Conservation (phyloP, 2,329 filamentous ascomycete genomes). For the Fusarium cyanostomum region DNA sequence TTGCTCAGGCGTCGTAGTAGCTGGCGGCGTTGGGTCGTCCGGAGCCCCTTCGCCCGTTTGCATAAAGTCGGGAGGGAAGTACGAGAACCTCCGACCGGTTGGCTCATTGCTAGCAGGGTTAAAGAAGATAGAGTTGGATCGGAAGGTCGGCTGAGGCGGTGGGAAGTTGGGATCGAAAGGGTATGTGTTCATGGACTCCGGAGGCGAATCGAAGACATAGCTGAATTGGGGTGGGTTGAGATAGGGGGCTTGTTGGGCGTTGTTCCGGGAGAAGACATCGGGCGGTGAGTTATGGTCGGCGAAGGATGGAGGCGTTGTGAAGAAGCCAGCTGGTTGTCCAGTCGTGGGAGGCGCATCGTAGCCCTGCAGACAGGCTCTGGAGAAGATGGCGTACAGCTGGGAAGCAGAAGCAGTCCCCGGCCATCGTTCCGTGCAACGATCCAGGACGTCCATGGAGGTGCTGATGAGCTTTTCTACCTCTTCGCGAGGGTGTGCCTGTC, state of each 20-base stretch:
- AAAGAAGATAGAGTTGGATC: slow-evolving; percentile 73
- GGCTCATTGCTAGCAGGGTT: slow-evolving; percentile 64
- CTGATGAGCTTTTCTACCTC: slow-evolving; percentile 81
- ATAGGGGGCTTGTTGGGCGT: slow-evolving; percentile 52
- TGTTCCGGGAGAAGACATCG: slow-evolving; percentile 42
- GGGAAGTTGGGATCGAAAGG: slow-evolving; percentile 55
- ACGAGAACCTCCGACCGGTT: slow-evolving; percentile 67
- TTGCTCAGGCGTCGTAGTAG: slow-evolving; percentile 44
- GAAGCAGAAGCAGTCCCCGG: slow-evolving; percentile 87
- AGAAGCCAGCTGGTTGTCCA: slow-evolving; percentile 43
- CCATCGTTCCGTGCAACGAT: slow-evolving; percentile 86
- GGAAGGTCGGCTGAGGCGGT: slow-evolving; percentile 63
- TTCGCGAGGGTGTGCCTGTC: slow-evolving; percentile 74
- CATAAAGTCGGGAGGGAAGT: slow-evolving; percentile 67
- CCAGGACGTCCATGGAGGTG: slow-evolving; percentile 79
- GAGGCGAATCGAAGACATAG: slow-evolving; percentile 65
- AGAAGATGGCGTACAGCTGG: slow-evolving; percentile 86
- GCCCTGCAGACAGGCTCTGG: slow-evolving; percentile 85
- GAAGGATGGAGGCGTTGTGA: slow-evolving; percentile 48
- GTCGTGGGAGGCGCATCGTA: slow-evolving; percentile 69
- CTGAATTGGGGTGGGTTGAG: slow-evolving; percentile 64
- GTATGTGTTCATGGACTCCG: slow-evolving; percentile 62
- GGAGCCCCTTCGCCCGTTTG: slow-evolving; percentile 46
- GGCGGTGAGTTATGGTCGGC: slow-evolving; percentile 47
- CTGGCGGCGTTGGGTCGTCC: slow-evolving; percentile 50